A percentile compares a stretch with the other conserved stretches of the same genome.
Evolutionary conservation across 345 rosid genomes (phyloP).

Genomic region (Balakata baccata): DNA sequence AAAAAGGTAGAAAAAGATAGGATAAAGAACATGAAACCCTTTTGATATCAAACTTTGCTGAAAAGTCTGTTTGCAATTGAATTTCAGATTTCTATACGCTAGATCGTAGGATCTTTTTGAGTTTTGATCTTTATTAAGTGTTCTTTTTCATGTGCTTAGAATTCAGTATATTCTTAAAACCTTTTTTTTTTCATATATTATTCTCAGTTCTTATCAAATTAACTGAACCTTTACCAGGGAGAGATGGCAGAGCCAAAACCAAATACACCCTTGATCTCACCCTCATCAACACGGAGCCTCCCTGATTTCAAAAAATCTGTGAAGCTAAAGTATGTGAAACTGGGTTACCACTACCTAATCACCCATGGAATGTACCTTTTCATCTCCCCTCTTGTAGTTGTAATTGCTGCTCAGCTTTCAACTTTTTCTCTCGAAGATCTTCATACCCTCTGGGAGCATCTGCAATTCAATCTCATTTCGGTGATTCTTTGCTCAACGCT

Average conservation of each 20-base stretch:
- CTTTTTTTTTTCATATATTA: neutral
- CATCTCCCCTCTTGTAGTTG: constrained; percentile 20
- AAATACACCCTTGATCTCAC: constrained; percentile 35
- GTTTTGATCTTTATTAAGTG: too few species aligned
- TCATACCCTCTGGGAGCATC: constrained; percentile 24
- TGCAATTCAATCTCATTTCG: constrained; percentile 22
- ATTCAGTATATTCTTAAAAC: neutral
- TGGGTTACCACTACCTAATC: constrained; percentile 36
- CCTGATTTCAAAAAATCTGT: constrained; percentile 28
- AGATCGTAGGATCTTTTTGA: neutral
- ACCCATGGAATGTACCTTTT: constrained; percentile 31
- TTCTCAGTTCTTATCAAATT: constrained; percentile 9
- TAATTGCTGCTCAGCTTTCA: constrained; percentile 25
- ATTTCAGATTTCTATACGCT: constrained; percentile 1
- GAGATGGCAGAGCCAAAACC: constrained; percentile 33
- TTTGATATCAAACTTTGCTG: neutral
- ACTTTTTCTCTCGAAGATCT: constrained; percentile 24
- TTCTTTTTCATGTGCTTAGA: neutral
- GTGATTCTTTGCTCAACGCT: constrained; percentile 18
- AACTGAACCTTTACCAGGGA: constrained; percentile 22
- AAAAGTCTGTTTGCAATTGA: neutral
- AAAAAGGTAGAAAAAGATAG: neutral
- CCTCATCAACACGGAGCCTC: constrained; percentile 23
- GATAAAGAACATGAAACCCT: neutral
- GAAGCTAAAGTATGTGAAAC: constrained; percentile 34